Conservation (phyloP, 140 eudicot genomes). For the Ambrosia hybrid region DNA sequence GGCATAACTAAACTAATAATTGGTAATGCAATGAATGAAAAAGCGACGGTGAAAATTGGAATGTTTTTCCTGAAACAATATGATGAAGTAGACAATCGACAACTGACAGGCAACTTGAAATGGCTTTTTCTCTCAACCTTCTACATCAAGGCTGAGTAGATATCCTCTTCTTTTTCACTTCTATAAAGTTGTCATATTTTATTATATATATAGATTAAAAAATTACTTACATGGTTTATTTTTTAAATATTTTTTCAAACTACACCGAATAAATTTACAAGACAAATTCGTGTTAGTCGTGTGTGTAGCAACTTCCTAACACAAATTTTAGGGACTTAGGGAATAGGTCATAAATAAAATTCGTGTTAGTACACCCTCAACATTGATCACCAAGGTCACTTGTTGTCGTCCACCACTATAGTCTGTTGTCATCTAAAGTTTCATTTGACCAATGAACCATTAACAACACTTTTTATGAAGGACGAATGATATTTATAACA, state of each 20-base stretch:
- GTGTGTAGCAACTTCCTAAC: too few species aligned
- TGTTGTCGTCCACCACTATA: too few species aligned
- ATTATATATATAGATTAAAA: too few species aligned
- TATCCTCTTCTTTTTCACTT: constrained; percentile 8
- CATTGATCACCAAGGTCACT: too few species aligned
- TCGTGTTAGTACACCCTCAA: background rate
- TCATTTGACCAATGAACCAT: background rate
- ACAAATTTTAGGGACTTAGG: too few species aligned
- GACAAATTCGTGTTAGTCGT: background rate
- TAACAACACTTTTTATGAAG: background rate
- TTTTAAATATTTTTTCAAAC: too few species aligned
- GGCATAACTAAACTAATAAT: constrained; percentile 7
- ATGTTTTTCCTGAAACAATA: constrained; percentile 37
- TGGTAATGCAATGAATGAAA: constrained; percentile 23
- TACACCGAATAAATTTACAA: background rate
- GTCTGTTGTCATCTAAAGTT: background rate
- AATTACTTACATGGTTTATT: background rate
- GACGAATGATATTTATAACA: background rate
- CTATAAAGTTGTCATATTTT: background rate
- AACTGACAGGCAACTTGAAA: constrained; percentile 6
- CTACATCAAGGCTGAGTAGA: constrained; percentile 45
- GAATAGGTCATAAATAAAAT: too few species aligned
- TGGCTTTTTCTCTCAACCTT: constrained; percentile 35
- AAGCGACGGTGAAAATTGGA: constrained; percentile 21
- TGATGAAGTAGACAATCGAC: constrained; percentile 27